A percentile compares a stretch with the other conserved stretches of the same genome.
These are phyloP conservation scores for Sarocladium strictum DNA, from an alignment of 2,329 filamentous ascomycete genomes.

Conservation along the genomic window DNA sequence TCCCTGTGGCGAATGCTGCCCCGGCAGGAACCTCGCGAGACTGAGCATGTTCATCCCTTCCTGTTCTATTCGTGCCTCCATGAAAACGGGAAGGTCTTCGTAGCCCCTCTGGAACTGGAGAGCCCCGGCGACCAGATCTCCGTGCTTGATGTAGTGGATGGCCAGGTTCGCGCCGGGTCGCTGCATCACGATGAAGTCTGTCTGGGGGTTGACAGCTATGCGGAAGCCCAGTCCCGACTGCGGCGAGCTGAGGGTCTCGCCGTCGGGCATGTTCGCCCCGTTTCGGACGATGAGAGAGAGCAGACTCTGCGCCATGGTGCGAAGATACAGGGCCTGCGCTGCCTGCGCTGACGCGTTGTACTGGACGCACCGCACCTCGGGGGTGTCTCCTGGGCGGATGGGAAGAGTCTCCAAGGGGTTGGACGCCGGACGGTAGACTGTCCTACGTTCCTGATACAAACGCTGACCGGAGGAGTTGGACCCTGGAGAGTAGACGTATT, in stretches of 20 bases:
- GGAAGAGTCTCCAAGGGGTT: not conserved
- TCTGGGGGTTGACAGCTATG: not conserved
- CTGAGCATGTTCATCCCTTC: not conserved
- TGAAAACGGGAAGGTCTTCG: not conserved
- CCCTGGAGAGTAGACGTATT: not conserved
- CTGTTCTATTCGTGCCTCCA: not conserved
- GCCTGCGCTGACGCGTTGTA: not conserved
- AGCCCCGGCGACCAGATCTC: not conserved
- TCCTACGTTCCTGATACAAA: not conserved
- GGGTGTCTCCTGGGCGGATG: not conserved
- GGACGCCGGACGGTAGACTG: not conserved
- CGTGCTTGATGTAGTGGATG: not conserved
- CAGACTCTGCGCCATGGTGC: not conserved
- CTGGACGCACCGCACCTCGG: not conserved
- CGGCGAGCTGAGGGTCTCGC: not conserved
- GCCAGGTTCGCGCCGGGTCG: not conserved
- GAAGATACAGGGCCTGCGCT: not conserved
- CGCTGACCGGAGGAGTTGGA: not conserved
- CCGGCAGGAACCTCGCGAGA: not conserved
- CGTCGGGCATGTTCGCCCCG: not conserved
- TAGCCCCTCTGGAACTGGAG: not conserved
- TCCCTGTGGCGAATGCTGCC: not conserved
- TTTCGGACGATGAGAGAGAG: not conserved
- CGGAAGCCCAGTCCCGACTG: not conserved
- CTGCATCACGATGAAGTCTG: not conserved